Base-by-base conservation (phyloP, 495 filamentous ascomycete genomes). In the Melanomma pulvis-pyrius region DNA sequence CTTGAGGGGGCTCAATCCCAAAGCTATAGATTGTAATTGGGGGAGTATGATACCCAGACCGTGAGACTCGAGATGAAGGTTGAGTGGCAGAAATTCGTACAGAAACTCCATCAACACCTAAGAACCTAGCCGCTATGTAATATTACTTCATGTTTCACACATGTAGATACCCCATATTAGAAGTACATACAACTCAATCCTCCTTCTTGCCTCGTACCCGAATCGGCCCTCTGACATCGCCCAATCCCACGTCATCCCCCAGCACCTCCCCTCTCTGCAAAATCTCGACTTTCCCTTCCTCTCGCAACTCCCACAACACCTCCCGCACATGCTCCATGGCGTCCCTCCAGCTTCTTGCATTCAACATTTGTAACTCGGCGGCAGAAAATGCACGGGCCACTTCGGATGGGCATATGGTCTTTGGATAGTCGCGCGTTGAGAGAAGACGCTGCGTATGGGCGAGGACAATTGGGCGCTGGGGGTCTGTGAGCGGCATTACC, bases 331-430 rank as follows among this genome's bases (percentile, higher is more conserved):
- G 57, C 11, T 74, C 72, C 81, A 83, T 83, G 1, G 75, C 54
- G 19, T 81, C 77, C 63, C 79, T 59, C 81, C 81, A 83, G 2
- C 66, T 63, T 13, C 32, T 30, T 9, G 63, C 71, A n/a, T 71
- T 74, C 25, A 77, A 47, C 9, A 30, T 22, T 6, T 52, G 22
- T 9, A 83, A 71, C 56, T 83, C 78, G 8, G 56, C 51, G 1
- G 39, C 12, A 8, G 75, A 73, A 17, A 83, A 68, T 0, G 77
- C 71, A 15, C 82, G 74, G 12, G 81, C 75, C 24, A 81, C 73
- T 73, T 83, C 81, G 0, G 82, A 83, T 7, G 81, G 81, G 65
- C 81, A 83, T 29, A 81, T 75, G 1, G 81, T 83, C 64, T 83
- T 83, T 12, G 81, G 82, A 11, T 60, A 74, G 9, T 64, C 56